Percentiles rank a stretch among this genome's conserved stretches.
phyloP scores from a whole-genome alignment of 495 filamentous ascomycete species.

The Aspergillus ostianus region DNA sequence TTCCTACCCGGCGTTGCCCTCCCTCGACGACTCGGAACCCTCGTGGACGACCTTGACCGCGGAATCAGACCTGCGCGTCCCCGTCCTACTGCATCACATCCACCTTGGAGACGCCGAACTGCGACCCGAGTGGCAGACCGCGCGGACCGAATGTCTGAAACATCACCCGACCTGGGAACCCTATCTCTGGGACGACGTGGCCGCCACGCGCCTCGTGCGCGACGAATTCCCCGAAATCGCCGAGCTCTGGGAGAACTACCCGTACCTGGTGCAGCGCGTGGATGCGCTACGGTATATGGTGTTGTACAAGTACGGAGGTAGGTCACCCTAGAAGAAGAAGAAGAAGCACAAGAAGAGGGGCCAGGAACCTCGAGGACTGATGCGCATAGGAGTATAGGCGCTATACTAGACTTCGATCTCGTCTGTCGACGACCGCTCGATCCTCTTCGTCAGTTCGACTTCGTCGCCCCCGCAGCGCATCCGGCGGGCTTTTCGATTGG shows the following conservation, averaged over 20 bases:
- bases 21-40: neutral
- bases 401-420: slow-evolving; percentile 13
- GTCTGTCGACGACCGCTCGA: slow-evolving; percentile 10
- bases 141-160: slow-evolving; percentile 7
- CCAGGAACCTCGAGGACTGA: neutral
- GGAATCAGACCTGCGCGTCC: neutral
- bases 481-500: slow-evolving; percentile 15
- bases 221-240: slow-evolving; percentile 6
- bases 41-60: neutral
- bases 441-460: slow-evolving; percentile 12
- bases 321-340: neutral
- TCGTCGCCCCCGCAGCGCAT: slow-evolving; percentile 13
- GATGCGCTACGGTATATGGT: slow-evolving; percentile 15
- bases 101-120: slow-evolving; percentile 1
- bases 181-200: slow-evolving; percentile 8
- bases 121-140: slow-evolving; percentile 3
- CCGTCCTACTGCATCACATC: slow-evolving; percentile 10
- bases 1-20: neutral
- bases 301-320: slow-evolving; percentile 12
- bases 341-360: too few species aligned
- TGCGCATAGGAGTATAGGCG: neutral
- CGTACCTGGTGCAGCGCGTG: slow-evolving; percentile 13
- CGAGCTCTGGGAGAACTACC: slow-evolving; percentile 9
- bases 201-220: slow-evolving; percentile 8
- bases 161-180: slow-evolving; percentile 8